A percentile compares a stretch with the other conserved stretches of the same genome.
Evolutionary conservation across 2,329 filamentous ascomycete species (phyloP).

Genomic region (Apiospora koreana): DNA sequence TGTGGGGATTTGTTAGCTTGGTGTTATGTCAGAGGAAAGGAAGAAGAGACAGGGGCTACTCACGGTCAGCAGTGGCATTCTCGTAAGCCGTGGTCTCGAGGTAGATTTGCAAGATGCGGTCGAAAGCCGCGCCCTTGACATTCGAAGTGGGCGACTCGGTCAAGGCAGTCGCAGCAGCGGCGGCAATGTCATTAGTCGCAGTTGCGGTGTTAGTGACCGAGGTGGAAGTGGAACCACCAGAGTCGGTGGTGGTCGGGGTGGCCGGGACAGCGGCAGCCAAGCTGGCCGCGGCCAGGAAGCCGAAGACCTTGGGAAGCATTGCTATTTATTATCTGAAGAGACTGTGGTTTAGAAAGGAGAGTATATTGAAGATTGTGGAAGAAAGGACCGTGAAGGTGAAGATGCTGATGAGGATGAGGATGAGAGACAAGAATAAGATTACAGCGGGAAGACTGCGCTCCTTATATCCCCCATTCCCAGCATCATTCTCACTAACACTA

Average conservation of each 20-base stretch:
- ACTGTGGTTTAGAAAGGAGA: not conserved
- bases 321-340: not conserved
- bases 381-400: not conserved
- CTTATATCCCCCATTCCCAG: not conserved
- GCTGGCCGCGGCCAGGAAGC: not conserved
- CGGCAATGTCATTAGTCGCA: constrained; percentile 49
- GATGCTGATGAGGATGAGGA: not conserved
- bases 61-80: constrained; percentile 7
- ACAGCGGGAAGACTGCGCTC: not conserved
- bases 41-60: not conserved
- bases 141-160: constrained; percentile 61
- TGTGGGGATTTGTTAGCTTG: not conserved
- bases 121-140: constrained; percentile 71
- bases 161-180: constrained; percentile 61
- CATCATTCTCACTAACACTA: not conserved
- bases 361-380: not conserved
- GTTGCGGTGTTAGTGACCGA: constrained; percentile 48
- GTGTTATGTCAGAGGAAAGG: not conserved
- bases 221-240: not conserved
- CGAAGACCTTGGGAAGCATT: not conserved
- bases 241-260: not conserved
- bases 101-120: constrained; percentile 46
- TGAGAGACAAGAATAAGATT: not conserved
- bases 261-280: not conserved
- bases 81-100: constrained; percentile 13